These are phyloP conservation scores for Aspergillus sp. DNA, from an alignment of 2,329 filamentous ascomycete species.

Conservation along the genomic window DNA sequence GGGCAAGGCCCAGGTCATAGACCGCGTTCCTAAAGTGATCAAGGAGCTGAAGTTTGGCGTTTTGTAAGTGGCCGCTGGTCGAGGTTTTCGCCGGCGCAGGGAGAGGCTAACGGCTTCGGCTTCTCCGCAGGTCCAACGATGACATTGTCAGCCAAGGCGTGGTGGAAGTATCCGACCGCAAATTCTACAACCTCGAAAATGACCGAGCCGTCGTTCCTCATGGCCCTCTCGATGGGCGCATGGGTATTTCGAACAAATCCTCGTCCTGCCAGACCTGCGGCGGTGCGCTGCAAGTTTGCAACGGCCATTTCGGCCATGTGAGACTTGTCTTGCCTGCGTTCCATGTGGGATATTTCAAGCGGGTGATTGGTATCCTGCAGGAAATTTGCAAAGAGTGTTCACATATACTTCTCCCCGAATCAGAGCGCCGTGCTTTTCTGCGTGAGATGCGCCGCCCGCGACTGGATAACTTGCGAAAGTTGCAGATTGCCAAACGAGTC, in stretches of 20 bases:
- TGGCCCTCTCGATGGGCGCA: slow-evolving; percentile 82
- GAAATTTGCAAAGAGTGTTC: slow-evolving; percentile 97
- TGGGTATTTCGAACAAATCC: slow-evolving; percentile 85
- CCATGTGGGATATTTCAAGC: slow-evolving; percentile 93
- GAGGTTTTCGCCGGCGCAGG: background rate
- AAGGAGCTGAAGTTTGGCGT: slow-evolving; percentile 93
- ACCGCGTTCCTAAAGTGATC: slow-evolving; percentile 87
- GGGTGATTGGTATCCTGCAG: slow-evolving; percentile 87
- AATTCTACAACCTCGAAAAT: slow-evolving; percentile 86
- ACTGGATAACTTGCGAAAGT: slow-evolving; percentile 81
- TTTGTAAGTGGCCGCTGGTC: slow-evolving; percentile 57
- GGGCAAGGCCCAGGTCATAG: slow-evolving; percentile 83
- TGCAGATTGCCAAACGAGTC: slow-evolving; percentile 82
- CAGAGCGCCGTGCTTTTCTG: slow-evolving; percentile 74
- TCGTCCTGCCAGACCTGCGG: slow-evolving; percentile 81
- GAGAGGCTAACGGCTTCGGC: slow-evolving; percentile 2
- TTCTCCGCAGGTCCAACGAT: slow-evolving; percentile 68
- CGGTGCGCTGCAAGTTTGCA: slow-evolving; percentile 77
- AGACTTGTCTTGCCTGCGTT: slow-evolving; percentile 88
- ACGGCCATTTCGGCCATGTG: slow-evolving; percentile 94
- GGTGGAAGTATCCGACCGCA: slow-evolving; percentile 88
- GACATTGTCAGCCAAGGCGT: slow-evolving; percentile 96
- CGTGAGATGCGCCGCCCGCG: slow-evolving; percentile 76
- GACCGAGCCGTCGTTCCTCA: slow-evolving; percentile 73
- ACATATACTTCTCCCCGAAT: slow-evolving; percentile 76